These are phyloP conservation scores for Nannochloropsis gaditana DNA, from an alignment of 108 stramenopile genomes.

Conservation along the genomic window DNA sequence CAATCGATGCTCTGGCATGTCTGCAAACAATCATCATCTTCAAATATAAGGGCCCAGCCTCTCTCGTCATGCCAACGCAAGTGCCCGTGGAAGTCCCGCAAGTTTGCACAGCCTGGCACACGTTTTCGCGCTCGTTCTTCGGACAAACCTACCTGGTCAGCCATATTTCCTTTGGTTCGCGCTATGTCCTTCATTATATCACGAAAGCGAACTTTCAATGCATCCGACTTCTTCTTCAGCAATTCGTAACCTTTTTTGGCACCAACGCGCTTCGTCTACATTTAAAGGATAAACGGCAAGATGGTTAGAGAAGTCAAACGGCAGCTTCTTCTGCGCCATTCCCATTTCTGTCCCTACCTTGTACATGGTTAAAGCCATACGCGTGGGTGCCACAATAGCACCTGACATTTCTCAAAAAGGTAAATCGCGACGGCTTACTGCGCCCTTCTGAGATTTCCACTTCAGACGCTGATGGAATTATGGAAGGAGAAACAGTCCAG, in stretches of 20 bases:
- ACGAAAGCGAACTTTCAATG: slow-evolving; percentile 65
- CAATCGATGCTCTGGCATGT: no score
- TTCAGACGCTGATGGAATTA: no score
- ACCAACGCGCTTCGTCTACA: slow-evolving; percentile 70
- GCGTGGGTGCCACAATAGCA: slow-evolving; percentile 86
- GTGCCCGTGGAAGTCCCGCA: no score
- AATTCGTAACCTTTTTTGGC: slow-evolving; percentile 87
- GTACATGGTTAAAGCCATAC: slow-evolving; percentile 94
- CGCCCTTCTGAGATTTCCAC: no score
- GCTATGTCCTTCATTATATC: slow-evolving; percentile 27
- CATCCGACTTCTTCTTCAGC: slow-evolving; percentile 94
- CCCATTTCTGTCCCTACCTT: slow-evolving; percentile 55
- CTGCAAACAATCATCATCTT: no score
- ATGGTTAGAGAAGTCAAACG: background rate
- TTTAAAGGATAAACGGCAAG: background rate
- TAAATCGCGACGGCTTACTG: no score
- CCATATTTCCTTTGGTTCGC: background rate
- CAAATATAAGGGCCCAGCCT: no score
- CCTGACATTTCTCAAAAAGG: background rate
- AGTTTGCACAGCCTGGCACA: no score
- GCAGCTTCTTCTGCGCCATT: background rate
- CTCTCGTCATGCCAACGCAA: no score
- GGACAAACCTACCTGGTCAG: background rate
- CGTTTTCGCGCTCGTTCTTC: no score
- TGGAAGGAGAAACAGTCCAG: no score